A percentile compares a stretch with the other conserved stretches of the same genome.
phyloP scores from a whole-genome alignment of 2,329 filamentous ascomycete species.

The Fusarium burgessii region DNA sequence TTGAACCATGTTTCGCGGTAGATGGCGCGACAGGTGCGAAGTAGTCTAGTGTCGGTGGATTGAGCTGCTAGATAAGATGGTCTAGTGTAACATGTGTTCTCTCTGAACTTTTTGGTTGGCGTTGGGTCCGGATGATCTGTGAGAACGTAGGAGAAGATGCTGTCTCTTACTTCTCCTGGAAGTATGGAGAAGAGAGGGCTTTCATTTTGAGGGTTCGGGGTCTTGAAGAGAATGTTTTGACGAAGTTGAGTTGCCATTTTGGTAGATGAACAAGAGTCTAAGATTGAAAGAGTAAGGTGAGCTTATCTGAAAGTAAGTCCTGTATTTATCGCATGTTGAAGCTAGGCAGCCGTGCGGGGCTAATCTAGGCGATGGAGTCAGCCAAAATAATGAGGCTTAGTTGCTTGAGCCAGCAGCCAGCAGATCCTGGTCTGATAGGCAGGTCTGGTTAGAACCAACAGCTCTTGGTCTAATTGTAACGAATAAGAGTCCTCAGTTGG shows the following conservation, averaged over 20 bases:
- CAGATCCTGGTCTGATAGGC: not conserved
- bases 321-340: not conserved
- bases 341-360: slow-evolving; percentile 31
- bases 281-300: not conserved
- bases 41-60: slow-evolving; percentile 52
- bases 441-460: not conserved
- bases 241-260: not conserved
- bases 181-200: slow-evolving; percentile 53
- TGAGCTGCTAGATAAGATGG: slow-evolving; percentile 56
- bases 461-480: not conserved
- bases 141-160: slow-evolving; percentile 59
- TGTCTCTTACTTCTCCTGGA: slow-evolving; percentile 62
- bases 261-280: too few species aligned
- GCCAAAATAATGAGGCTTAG: not conserved
- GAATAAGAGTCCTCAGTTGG: not conserved
- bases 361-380: not conserved
- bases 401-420: not conserved
- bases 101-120: slow-evolving; percentile 42
- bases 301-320: not conserved
- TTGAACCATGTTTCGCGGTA: slow-evolving; percentile 59
- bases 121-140: slow-evolving; percentile 53
- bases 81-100: slow-evolving; percentile 53
- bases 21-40: slow-evolving; percentile 57
- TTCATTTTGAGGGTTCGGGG: slow-evolving; percentile 6
- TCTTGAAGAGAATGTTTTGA: not conserved